Evolutionary conservation across 148 eudicot species (phyloP), one percentile per base, ranked within the genome.

Genomic region (Limonium bicolor): DNA sequence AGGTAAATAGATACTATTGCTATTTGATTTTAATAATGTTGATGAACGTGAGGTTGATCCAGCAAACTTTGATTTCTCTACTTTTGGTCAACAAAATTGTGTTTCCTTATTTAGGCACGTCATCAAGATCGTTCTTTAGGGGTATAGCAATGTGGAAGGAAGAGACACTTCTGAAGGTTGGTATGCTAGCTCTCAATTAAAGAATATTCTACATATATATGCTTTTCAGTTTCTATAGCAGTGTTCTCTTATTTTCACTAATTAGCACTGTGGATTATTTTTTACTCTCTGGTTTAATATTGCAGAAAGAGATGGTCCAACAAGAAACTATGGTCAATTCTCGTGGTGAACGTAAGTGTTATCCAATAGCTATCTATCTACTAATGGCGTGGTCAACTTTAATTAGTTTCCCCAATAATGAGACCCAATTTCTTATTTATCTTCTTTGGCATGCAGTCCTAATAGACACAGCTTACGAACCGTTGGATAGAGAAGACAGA

Each of bases 121-220:
- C 97, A 39, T 59, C 83, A 17, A 80, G 94, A 58, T 80, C 97
- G 6, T 72, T 88, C 25, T 62, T 48, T 15, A 88, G 67, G 73
- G 97, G 69, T 5, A 67, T 70, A 46, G 71, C 65, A 49, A 88
- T 88, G 94, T 88, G 97, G 97, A 88, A 83, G 53, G 81, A 88
- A 50, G 97, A 88, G 70, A 72, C 84, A 18, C 32, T 77, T n/a
- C 36, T 77, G 51, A 79, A 77, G 77, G 96, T 88, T 46, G 36
- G 60, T 55, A 41, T 19, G 17, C 20, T 15, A 0, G 36, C 29
- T 33, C 11, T 32, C 36, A 32, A 8, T 8, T 2, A 15, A 33
- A 5, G 29, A 14, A 32, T 60, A 27, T 27, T 29, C 50, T 34
- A 6, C n/a, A 15, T 12, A n/a, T 2, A 40, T 21, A 30, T 10